phyloP scores from a whole-genome alignment of 2,329 filamentous ascomycete species.

The Exophiala oligosperma region DNA sequence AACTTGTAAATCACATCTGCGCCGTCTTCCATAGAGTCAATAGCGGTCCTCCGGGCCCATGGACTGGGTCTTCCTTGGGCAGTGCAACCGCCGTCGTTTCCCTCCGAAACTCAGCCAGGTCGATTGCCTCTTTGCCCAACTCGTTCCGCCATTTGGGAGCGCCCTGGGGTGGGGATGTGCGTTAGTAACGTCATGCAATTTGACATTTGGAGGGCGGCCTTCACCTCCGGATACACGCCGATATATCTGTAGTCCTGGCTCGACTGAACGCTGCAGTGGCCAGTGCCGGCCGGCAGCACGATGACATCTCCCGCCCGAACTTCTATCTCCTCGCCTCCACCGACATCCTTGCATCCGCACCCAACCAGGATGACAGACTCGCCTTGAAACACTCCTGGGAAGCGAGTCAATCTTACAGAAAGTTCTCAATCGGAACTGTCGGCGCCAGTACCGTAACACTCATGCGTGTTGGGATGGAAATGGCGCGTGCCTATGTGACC shows the following conservation, averaged over 20 bases:
- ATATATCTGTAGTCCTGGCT: constrained; percentile 36
- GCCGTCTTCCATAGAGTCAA: constrained; percentile 21
- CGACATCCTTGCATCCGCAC: constrained; percentile 30
- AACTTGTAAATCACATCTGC: too few species aligned
- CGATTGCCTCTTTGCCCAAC: constrained; percentile 25
- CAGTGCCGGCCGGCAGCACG: constrained; percentile 38
- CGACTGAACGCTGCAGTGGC: constrained; percentile 35
- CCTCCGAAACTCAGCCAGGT: constrained; percentile 13
- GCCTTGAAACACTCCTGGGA: constrained; percentile 16
- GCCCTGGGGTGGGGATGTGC: too few species aligned
- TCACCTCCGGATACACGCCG: constrained; percentile 38
- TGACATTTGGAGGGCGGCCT: background rate
- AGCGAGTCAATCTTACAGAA: constrained; percentile 17
- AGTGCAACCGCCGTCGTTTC: constrained; percentile 25
- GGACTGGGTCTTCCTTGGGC: constrained; percentile 29
- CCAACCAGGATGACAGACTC: constrained; percentile 30
- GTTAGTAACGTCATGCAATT: too few species aligned
- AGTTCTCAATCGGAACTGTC: too few species aligned
- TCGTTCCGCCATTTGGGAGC: constrained; percentile 26
- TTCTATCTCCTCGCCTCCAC: constrained; percentile 23
- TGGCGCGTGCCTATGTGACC: constrained; percentile 31
- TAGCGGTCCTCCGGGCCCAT: constrained; percentile 26
- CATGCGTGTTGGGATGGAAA: constrained; percentile 41
- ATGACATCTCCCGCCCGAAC: constrained; percentile 37
- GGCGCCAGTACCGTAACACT: constrained; percentile 36